These are phyloP conservation scores for Paramecium tetraurelia DNA, from an alignment of 73 alveolate species.

Conservation along the genomic window DNA sequence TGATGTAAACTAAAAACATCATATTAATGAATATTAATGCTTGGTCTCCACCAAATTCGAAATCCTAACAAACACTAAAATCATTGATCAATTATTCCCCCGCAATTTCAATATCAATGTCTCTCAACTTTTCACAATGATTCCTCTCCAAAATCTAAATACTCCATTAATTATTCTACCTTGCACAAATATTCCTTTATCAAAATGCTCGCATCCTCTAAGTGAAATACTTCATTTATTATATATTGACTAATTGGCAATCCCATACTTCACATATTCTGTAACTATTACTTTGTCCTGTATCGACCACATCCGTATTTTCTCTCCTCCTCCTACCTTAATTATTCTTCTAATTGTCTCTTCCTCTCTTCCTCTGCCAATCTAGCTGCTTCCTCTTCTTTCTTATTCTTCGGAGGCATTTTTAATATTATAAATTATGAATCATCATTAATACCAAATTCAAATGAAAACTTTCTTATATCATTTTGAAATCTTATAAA, in stretches of 20 bases:
- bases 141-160: neutral
- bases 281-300: neutral
- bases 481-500: no score
- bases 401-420: conserved; percentile 8
- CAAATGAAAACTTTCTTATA: neutral
- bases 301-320: neutral
- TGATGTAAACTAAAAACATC: conserved; percentile 4
- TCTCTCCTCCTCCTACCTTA: neutral
- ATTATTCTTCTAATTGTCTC: neutral
- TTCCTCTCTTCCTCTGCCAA: neutral
- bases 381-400: conserved; percentile 30
- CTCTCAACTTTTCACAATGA: neutral
- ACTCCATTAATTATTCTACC: neutral
- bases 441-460: no score
- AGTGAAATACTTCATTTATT: neutral
- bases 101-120: neutral
- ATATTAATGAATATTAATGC: conserved; percentile 1
- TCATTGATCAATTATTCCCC: neutral
- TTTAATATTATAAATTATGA: no score
- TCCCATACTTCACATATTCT: neutral
- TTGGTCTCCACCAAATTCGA: neutral
- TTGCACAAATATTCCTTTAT: neutral
- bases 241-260: neutral
- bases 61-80: neutral
- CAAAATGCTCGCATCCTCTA: neutral